Evolutionary conservation across 352 stramenopile genomes (phyloP), one percentile per base, ranked within the genome.

Genomic region (Globisporangium radiosum): DNA sequence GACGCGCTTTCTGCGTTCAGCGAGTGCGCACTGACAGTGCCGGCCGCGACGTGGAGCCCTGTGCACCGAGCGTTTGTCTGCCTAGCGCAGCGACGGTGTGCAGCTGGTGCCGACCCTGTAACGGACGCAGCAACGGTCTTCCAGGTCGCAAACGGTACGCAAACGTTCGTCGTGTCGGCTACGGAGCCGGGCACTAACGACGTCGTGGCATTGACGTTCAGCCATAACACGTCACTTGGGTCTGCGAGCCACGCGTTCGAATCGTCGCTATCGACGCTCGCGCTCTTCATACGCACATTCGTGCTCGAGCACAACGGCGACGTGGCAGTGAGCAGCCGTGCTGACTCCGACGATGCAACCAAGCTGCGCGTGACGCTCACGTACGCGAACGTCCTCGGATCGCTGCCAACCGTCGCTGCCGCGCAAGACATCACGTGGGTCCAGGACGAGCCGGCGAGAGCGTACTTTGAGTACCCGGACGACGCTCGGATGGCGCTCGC

Each of bases 241-340:
- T 8, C n/a, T 49, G 8, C 55, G 36, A 51, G 11, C 0, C 59
- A 50, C 43, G 33, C 15, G 6, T 71, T 72, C 42, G 40, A 71
- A 36, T 15, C 57, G 1, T 13, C 63, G 1, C 33, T 58, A 2
- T n/a, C 52, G 0, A 50, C 38, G 4, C 54, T 72, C 9, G 45
- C 54, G 44, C 42, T 45, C 10, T 74, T 74, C 45, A 33, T 76
- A 10, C 52, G 55, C 11, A 14, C 50, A 2, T 72, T 74, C 33
- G 63, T 74, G 33, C 45, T 74, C 11, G 38, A 63, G 25, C 68
- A 63, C 37, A 48, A 37, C 1, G 70, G 51, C 9, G 64, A 68
- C 14, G 62, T 74, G 4, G 17, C 9, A 10, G 54, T 64, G 5
- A 56, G 52, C 39, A 54, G 43, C n/a, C 50, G 37, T 13, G 38